Conservation (phyloP, 495 filamentous ascomycete genomes). For the Penicillium atrosanguineum region DNA sequence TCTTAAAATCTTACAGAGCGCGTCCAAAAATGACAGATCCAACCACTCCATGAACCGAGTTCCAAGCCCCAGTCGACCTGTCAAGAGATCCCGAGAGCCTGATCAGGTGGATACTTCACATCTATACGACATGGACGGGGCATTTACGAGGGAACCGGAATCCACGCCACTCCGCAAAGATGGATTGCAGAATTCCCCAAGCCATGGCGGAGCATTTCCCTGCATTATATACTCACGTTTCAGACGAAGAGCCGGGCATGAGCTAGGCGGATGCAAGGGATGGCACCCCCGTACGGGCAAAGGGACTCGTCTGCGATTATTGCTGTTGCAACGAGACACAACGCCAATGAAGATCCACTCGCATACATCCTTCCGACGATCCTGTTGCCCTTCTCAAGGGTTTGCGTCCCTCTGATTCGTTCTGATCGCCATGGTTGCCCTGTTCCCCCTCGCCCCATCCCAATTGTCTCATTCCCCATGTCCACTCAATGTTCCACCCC, state of each 20-base stretch:
- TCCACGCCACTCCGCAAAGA: background rate
- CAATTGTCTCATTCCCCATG: slow-evolving; percentile 30
- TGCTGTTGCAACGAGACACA: slow-evolving; percentile 31
- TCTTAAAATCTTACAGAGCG: slow-evolving; percentile 6
- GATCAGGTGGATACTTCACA: background rate
- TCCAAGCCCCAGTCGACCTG: slow-evolving; percentile 3
- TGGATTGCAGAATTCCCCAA: background rate
- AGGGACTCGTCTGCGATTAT: slow-evolving; percentile 12
- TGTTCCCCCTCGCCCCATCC: slow-evolving; percentile 19
- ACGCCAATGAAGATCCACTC: slow-evolving; percentile 29
- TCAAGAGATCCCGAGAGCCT: background rate
- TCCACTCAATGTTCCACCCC: slow-evolving; percentile 9
- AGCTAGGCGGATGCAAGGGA: slow-evolving; percentile 25
- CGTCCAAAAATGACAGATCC: background rate
- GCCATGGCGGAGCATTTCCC: slow-evolving; percentile 26
- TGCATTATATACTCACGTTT: slow-evolving; percentile 20
- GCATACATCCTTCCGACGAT: slow-evolving; percentile 24
- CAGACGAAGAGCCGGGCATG: slow-evolving; percentile 21
- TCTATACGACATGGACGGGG: background rate
- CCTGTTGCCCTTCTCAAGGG: slow-evolving; percentile 26
- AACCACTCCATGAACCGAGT: background rate
- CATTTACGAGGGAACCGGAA: background rate
- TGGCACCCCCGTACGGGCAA: slow-evolving; percentile 8
- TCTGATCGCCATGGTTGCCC: slow-evolving; percentile 8
- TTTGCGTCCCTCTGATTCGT: slow-evolving; percentile 19